phyloP scores from a whole-genome alignment of 257 asterid genomes.

The Galeopsis tetrahit region DNA sequence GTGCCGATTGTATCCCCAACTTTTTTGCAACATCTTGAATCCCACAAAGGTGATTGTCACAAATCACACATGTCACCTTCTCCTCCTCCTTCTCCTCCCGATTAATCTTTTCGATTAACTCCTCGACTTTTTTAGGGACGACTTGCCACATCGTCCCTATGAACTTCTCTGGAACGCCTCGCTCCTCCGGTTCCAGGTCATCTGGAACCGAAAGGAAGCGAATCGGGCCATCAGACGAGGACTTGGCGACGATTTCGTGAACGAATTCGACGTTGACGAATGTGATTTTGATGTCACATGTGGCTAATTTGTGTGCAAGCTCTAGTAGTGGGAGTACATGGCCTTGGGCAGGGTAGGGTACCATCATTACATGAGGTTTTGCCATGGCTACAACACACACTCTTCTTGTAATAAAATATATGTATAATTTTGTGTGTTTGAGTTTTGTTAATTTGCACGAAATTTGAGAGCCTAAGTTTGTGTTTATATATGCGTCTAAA shows the following conservation, averaged over 20 bases:
- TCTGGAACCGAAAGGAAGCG: slow-evolving; percentile 52
- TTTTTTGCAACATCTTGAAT: slow-evolving; percentile 41
- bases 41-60: slow-evolving; percentile 54
- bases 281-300: slow-evolving; percentile 45
- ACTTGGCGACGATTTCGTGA: slow-evolving; percentile 31
- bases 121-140: slow-evolving; percentile 55
- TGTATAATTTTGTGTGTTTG: too few species aligned
- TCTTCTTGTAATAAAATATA: too few species aligned
- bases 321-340: slow-evolving; percentile 60
- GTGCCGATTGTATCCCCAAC: slow-evolving; percentile 52
- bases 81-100: slow-evolving; percentile 12
- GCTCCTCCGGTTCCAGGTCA: slow-evolving; percentile 44
- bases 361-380: slow-evolving; percentile 48
- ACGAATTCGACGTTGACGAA: slow-evolving; percentile 50
- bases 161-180: slow-evolving; percentile 47
- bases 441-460: too few species aligned
- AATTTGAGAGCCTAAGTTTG: too few species aligned
- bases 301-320: slow-evolving; percentile 49
- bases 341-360: slow-evolving; percentile 66
- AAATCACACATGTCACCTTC: slow-evolving; percentile 51
- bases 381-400: not conserved
- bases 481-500: too few species aligned
- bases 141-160: slow-evolving; percentile 40
- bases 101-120: slow-evolving; percentile 42
- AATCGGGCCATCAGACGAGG: slow-evolving; percentile 32